Conservation (phyloP, 129 eudicot genomes). For the Sambucus nigra region DNA sequence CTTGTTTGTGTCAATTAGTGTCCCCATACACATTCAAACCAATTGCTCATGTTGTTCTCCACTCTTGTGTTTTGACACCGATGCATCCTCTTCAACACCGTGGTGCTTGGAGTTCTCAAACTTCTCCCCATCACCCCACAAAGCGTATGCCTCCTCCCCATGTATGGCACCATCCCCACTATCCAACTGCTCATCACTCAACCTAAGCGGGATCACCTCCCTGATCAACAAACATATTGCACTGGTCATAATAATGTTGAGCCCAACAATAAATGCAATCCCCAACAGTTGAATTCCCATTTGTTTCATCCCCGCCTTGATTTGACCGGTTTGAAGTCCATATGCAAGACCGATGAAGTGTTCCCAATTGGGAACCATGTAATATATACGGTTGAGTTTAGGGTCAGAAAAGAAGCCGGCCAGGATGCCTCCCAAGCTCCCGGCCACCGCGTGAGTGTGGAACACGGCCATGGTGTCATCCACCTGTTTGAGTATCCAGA, state of each 20-base stretch:
- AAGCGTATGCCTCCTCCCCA: conserved; percentile 45
- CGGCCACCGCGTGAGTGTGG: conserved; percentile 80
- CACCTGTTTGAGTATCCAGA: conserved; percentile 39
- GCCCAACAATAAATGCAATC: conserved; percentile 14
- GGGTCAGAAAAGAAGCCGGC: conserved; percentile 52
- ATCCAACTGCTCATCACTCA: conserved; percentile 19
- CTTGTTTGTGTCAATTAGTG: no score
- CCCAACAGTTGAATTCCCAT: conserved; percentile 37
- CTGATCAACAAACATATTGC: conserved; percentile 25
- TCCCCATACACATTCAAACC: not conserved
- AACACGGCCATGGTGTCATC: conserved; percentile 77
- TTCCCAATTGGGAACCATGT: conserved; percentile 12
- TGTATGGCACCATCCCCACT: conserved; percentile 37
- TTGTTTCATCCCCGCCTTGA: conserved; percentile 28
- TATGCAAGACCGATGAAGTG: conserved; percentile 30
- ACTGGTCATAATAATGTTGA: conserved; percentile 26
- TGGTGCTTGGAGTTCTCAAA: conserved; percentile 22
- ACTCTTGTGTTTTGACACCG: not conserved
- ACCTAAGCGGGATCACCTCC: conserved; percentile 28
- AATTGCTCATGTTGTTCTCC: not conserved
- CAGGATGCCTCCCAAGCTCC: conserved; percentile 54
- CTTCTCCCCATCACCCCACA: conserved; percentile 49
- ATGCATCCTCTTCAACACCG: conserved; percentile 12
- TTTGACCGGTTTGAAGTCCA: conserved; percentile 23
- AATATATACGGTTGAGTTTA: conserved; percentile 25